phyloP scores from a whole-genome alignment of 495 filamentous ascomycete species.

The Talaromyces thailandensis region DNA sequence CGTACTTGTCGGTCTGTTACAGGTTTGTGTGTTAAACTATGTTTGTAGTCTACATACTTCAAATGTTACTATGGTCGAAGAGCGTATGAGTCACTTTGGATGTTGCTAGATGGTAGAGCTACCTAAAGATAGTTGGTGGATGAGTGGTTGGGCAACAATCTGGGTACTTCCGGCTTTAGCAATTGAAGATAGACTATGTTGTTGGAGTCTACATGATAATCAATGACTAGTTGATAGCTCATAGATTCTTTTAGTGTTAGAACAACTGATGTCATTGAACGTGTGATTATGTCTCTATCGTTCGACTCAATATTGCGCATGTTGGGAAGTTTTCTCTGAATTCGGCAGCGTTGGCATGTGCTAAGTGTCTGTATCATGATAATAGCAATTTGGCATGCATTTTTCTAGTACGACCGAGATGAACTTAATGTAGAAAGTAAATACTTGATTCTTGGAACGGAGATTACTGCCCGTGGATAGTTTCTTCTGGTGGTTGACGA shows the following conservation, averaged over 20 bases:
- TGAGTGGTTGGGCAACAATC: not conserved
- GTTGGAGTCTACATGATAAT: not conserved
- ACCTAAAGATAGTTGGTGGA: not conserved
- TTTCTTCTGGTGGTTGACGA: not conserved
- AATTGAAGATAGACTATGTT: not conserved
- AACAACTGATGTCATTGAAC: not conserved
- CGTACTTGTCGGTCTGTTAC: not conserved
- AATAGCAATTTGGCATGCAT: not conserved
- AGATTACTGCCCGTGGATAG: not conserved
- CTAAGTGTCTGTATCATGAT: not conserved
- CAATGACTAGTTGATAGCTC: not conserved
- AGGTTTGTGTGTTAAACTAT: not conserved
- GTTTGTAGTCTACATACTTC: not conserved
- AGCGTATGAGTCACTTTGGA: not conserved
- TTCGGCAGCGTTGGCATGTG: not conserved
- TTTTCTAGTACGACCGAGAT: not conserved
- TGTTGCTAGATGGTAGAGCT: not conserved
- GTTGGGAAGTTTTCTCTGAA: not conserved
- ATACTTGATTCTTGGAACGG: not conserved
- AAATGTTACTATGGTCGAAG: not conserved
- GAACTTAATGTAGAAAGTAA: not conserved
- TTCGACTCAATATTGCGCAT: not conserved
- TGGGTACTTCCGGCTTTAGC: not conserved
- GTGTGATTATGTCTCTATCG: not conserved
- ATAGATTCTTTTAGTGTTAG: not conserved